Evolutionary conservation across 2,329 filamentous ascomycete genomes (phyloP).

Genomic region (Ciborinia camelliae): DNA sequence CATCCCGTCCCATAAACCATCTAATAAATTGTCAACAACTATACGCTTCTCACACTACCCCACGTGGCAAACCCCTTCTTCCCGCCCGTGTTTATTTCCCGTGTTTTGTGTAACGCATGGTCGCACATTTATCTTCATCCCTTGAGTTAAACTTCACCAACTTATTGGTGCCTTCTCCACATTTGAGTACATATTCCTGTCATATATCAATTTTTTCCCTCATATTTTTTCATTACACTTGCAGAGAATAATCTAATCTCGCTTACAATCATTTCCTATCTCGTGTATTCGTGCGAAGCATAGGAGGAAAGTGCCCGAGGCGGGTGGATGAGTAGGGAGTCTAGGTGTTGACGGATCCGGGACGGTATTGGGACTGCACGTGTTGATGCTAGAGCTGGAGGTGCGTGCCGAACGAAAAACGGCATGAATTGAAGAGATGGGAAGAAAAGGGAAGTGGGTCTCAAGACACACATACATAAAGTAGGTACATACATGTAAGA

Average conservation of each 20-base stretch:
- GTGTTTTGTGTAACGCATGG: neutral
- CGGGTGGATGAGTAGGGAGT: neutral
- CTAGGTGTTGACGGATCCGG: neutral
- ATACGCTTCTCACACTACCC: neutral
- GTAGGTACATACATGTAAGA: neutral
- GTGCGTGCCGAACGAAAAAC: neutral
- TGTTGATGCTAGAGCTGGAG: neutral
- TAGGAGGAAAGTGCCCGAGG: neutral
- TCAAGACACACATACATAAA: neutral
- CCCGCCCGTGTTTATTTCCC: neutral
- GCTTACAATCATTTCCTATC: neutral
- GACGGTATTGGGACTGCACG: neutral
- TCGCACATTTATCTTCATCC: constrained; percentile 3
- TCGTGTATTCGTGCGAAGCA: neutral
- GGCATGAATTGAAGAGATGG: neutral
- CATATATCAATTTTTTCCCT: constrained; percentile 1
- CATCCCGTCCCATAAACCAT: neutral
- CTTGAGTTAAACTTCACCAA: neutral
- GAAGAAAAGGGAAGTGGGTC: neutral
- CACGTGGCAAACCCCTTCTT: neutral
- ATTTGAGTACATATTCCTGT: neutral
- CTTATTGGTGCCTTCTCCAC: neutral
- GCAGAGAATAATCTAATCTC: neutral
- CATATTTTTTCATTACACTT: neutral
- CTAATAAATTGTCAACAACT: neutral